These are phyloP conservation scores for Wickerhamiella bombiphila DNA, from an alignment of 805 yeast species.

Conservation along the genomic window DNA sequence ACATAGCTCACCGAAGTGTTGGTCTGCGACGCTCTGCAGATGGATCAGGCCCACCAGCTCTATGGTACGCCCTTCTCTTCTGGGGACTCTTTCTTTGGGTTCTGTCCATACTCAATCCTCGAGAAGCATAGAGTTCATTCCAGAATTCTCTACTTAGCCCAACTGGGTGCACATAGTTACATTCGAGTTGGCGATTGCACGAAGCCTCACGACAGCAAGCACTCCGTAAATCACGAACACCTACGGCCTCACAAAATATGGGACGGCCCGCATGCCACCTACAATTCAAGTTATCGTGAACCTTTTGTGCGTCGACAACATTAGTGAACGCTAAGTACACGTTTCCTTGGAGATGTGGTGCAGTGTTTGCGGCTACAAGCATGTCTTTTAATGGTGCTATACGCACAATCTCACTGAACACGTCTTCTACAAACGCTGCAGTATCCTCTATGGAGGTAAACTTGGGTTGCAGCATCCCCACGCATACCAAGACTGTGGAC, in stretches of 20 bases:
- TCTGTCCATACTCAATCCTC: slow-evolving; percentile 11
- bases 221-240: slow-evolving; percentile 54
- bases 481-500: slow-evolving; percentile 9
- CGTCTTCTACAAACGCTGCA: slow-evolving; percentile 54
- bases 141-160: slow-evolving; percentile 35
- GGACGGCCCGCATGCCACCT: slow-evolving; percentile 78
- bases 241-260: slow-evolving; percentile 62
- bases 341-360: slow-evolving; percentile 73
- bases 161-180: slow-evolving; percentile 76
- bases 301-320: slow-evolving; percentile 43
- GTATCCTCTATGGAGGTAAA: slow-evolving; percentile 30
- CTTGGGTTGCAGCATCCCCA: slow-evolving; percentile 5
- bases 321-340: slow-evolving; percentile 54
- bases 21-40: too few relatives aligned
- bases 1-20: too few relatives aligned
- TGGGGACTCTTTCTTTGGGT: background rate
- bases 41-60: too few relatives aligned
- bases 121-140: slow-evolving; percentile 30
- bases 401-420: slow-evolving; percentile 45
- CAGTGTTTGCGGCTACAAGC: slow-evolving; percentile 69
- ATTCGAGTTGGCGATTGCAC: slow-evolving; percentile 69
- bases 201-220: slow-evolving; percentile 58
- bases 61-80: too few relatives aligned
- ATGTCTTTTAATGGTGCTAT: slow-evolving; percentile 43
- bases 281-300: slow-evolving; percentile 47